Percentiles rank a stretch among this genome's conserved stretches.
Evolutionary conservation across 495 filamentous ascomycete genomes (phyloP).

Genomic region (Annulohypoxylon maeteangense): DNA sequence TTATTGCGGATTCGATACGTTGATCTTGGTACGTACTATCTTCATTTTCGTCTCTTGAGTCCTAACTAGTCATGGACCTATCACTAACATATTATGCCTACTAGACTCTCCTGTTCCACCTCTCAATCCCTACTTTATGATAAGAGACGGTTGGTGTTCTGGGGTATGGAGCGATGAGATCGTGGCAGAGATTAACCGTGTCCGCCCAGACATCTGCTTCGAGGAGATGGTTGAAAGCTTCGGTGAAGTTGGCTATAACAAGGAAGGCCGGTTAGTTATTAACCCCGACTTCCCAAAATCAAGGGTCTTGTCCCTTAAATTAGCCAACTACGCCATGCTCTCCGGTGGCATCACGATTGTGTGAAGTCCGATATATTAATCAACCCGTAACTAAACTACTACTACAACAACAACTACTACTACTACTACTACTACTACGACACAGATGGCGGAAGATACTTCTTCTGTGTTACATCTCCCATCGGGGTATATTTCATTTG

Average conservation of each 20-base stretch:
- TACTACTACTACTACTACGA: slow-evolving; percentile 3
- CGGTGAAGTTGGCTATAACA: slow-evolving; percentile 59
- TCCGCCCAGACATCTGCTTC: slow-evolving; percentile 66
- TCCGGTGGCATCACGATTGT: slow-evolving; percentile 53
- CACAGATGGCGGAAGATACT: not conserved
- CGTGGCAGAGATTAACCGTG: slow-evolving; percentile 61
- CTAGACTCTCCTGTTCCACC: slow-evolving; percentile 65
- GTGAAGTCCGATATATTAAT: slow-evolving; percentile 22
- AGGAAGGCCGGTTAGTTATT: slow-evolving; percentile 62
- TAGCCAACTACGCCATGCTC: slow-evolving; percentile 60
- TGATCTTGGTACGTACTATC: slow-evolving; percentile 66
- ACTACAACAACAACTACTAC: not conserved
- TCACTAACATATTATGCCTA: slow-evolving; percentile 39
- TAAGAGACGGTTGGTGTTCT: slow-evolving; percentile 65
- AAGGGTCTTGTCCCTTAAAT: slow-evolving; percentile 56
- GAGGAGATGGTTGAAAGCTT: slow-evolving; percentile 68
- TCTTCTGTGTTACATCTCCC: slow-evolving; percentile 2
- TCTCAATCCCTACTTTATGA: slow-evolving; percentile 74
- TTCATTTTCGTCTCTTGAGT: slow-evolving; percentile 28
- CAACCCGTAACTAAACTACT: not conserved
- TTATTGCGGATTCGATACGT: slow-evolving; percentile 76
- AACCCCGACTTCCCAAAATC: slow-evolving; percentile 60
- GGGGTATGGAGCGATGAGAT: slow-evolving; percentile 77
- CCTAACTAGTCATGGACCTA: not conserved
- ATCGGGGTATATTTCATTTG: not conserved